Evolutionary conservation across 1,284 basidiomycete species (phyloP), one percentile per base, ranked within the genome.

Genomic region (Rhizopogon parksii): DNA sequence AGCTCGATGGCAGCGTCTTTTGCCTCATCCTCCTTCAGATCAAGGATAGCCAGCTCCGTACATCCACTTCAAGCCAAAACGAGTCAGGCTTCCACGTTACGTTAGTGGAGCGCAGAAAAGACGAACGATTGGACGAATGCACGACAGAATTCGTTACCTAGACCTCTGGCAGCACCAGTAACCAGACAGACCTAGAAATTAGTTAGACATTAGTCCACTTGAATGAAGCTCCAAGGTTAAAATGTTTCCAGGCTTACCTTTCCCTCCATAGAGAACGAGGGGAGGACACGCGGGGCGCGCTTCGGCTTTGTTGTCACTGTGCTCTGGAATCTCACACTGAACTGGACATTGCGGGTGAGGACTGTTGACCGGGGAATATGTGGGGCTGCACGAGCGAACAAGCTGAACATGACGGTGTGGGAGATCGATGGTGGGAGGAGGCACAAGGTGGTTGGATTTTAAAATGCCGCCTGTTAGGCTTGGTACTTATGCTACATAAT

Each of bases 91-190:
- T 46, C 56, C 36, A 14, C 11, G 0, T 52, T 53, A 39, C 7
- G 24, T 30, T 15, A 7, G 46, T 27, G 4, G 17, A 21, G 34
- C 15, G 36, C 27, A 24, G n/a, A 46, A 36, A 53, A 21, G 17
- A 77, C 83, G 61, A 66, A 91, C 77, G 90, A 90, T 70, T 90
- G 84, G 58, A 95, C 66, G 68, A 97, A 92, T 6, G 92, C 92
- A 49, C 85, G 81, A 60, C 90, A 92, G 68, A 96, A 92, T 68
- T 92, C 84, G 61, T 88, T 80, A 12, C 93, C 93, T 35, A 96
- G 72, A 11, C 95, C 95, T 60, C 90, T 79, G 14, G 92, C 95
- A 49, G 87, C 95, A 49, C 95, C 95, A n/a, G 95, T 98, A 50
- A 98, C 83, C 58, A 95, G 74, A 71, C 89, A 93, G 45, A 95